Base-by-base conservation (phyloP, 345 rosid species). In the Populus deltoides region DNA sequence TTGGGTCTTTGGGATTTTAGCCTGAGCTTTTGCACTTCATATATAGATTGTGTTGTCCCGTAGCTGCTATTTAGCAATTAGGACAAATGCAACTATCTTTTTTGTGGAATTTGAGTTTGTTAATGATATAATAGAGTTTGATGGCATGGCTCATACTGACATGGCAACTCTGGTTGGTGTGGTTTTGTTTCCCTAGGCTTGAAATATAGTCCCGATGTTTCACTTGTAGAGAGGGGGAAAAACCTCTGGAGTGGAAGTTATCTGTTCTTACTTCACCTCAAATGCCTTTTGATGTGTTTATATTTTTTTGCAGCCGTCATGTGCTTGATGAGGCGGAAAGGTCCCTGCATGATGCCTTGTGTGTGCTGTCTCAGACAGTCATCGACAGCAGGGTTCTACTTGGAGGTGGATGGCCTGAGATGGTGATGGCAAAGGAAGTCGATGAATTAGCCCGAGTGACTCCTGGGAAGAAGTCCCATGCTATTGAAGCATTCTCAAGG, bases 331-430 rank as follows among this genome's bases (percentile, higher is more conserved):
- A 96, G 88, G 99, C 99, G 22, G 99, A 96, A 81, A 90, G 98
- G 83, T 96, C 99, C 79, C 87, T 96, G 63, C 99, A 96, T 65
- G 98, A 96, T 86, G 98, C 99, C 63, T 83, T 96, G 77, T 93
- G 98, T 51, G 99, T 96, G 74, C 94, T 96, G 72, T 92, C 98
- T 38, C 98, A 93, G 85, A 96, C 97, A 1, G 98, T 96, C 45
- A 93, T 91, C 68, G 99, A 96, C 86, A 86, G 89, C 73, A 86
- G 99, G 82, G 98, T 96, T 33, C 81, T 96, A 77, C 92, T 92
- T 38, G 99, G 99, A 75, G 99, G 99, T 75, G 99, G 99, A 80
- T 96, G 99, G 98, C 99, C 99, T 24, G 99, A 96, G 92, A 93
- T 96, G 99, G 87, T 92, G 68, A 96, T 92, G 99, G 97, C 99